phyloP scores from a whole-genome alignment of 108 stramenopile species.

The Mediolabrus comicus region DNA sequence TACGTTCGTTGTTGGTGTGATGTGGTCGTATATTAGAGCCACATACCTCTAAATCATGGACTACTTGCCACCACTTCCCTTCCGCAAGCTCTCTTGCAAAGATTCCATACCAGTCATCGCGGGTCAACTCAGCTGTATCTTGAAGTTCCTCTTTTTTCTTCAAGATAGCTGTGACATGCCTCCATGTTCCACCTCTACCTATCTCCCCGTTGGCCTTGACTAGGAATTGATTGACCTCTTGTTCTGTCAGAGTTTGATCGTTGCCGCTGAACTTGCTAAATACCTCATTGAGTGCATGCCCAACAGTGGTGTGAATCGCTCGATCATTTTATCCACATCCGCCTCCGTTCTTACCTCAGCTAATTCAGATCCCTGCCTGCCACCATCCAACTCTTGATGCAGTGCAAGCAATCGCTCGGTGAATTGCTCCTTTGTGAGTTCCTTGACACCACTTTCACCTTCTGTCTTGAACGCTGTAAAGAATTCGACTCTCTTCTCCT shows the following conservation, averaged over 20 bases:
- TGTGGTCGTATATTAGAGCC: constrained; percentile 42
- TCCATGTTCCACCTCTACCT: constrained; percentile 73
- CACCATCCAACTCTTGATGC: constrained; percentile 40
- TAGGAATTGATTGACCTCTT: constrained; percentile 83
- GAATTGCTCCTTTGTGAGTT: constrained; percentile 41
- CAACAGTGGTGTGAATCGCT: constrained; percentile 34
- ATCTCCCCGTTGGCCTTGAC: constrained; percentile 67
- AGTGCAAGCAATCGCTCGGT: constrained; percentile 38
- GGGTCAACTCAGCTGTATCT: constrained; percentile 29
- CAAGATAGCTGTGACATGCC: constrained; percentile 45
- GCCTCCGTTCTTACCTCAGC: constrained; percentile 44
- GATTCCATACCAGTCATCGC: constrained; percentile 47
- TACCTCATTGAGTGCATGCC: constrained; percentile 21
- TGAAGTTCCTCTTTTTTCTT: constrained; percentile 11
- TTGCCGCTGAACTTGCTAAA: constrained; percentile 18
- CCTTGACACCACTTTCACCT: not conserved
- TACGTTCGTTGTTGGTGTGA: constrained; percentile 8
- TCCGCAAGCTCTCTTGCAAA: constrained; percentile 55
- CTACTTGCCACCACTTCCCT: constrained; percentile 65
- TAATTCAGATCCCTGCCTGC: constrained; percentile 30
- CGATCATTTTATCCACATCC: constrained; percentile 31
- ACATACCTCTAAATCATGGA: constrained; percentile 52
- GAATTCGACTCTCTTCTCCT: constrained; percentile 38
- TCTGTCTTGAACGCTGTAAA: constrained; percentile 21
- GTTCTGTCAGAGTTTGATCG: constrained; percentile 47